Evolutionary conservation across 805 yeast species (phyloP).

Genomic region (Starmerella vaccinii): DNA sequence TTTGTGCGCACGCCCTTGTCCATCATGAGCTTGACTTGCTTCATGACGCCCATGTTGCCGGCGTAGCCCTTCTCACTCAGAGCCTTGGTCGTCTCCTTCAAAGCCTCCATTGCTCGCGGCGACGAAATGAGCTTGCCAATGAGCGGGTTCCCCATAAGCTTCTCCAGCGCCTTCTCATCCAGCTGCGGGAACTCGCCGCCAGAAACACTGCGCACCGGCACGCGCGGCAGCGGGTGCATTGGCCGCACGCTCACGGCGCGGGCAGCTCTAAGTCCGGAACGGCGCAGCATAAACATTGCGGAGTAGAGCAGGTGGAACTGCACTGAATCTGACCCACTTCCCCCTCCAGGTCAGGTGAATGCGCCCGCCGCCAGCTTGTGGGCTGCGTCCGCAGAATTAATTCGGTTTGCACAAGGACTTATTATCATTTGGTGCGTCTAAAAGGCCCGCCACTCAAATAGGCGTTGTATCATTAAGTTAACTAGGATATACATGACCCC

Average conservation of each 20-base stretch:
- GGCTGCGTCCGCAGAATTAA: too few relatives aligned
- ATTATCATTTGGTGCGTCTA: too few relatives aligned
- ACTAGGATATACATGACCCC: too few relatives aligned
- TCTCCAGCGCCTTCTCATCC: neutral
- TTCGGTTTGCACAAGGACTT: too few relatives aligned
- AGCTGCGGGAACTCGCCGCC: neutral
- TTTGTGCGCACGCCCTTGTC: slow-evolving; percentile 5
- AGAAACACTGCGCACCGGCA: neutral
- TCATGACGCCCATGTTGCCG: slow-evolving; percentile 6
- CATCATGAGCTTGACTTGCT: slow-evolving; percentile 6
- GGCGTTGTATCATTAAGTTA: too few relatives aligned
- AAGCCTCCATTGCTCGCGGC: slow-evolving; percentile 3
- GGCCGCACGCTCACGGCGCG: neutral
- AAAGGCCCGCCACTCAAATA: too few relatives aligned
- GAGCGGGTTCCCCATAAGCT: slow-evolving; percentile 4
- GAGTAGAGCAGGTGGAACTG: too few relatives aligned
- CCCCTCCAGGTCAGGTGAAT: neutral
- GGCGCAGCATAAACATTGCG: neutral
- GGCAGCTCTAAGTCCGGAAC: neutral
- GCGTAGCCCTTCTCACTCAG: slow-evolving; percentile 4
- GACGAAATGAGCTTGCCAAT: slow-evolving; percentile 1
- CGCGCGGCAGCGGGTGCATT: neutral
- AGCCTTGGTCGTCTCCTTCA: slow-evolving; percentile 1
- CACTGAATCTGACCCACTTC: neutral
- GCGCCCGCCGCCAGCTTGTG: too few relatives aligned